These are phyloP conservation scores for Pharus latifolius DNA, from an alignment of 176 grass and related monocot species.

Conservation along the genomic window DNA sequence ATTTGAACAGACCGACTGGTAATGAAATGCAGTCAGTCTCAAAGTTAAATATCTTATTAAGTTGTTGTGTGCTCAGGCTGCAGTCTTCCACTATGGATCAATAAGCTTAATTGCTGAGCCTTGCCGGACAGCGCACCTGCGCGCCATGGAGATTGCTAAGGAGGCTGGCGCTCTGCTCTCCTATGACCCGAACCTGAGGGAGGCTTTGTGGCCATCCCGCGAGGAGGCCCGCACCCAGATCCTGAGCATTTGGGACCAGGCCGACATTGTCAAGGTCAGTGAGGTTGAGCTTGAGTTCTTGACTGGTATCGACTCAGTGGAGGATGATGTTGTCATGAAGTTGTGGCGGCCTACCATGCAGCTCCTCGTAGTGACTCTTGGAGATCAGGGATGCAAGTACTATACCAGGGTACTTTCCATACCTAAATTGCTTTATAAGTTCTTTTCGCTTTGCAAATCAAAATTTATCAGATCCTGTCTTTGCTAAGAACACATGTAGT, in stretches of 20 bases:
- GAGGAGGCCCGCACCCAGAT: conserved; percentile 74
- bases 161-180: conserved; percentile 81
- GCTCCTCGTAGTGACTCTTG: conserved; percentile 78
- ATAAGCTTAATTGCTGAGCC: conserved; percentile 92
- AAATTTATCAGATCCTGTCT: not conserved
- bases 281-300: conserved; percentile 88
- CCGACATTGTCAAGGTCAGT: conserved; percentile 94
- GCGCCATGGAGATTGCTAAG: conserved; percentile 68
- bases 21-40: not conserved
- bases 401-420: conserved; percentile 56
- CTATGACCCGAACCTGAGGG: conserved; percentile 80
- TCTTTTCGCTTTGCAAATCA: not conserved
- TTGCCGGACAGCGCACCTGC: conserved; percentile 73
- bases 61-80: conserved; percentile 33
- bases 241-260: conserved; percentile 92
- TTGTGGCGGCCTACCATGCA: conserved; percentile 75
- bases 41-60: conserved; percentile 1
- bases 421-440: conserved; percentile 3
- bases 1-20: not conserved
- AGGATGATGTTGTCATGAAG: conserved; percentile 70
- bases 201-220: conserved; percentile 77
- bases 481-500: not conserved
- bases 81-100: conserved; percentile 88
- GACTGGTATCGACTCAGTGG: conserved; percentile 58
- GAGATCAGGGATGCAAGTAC: conserved; percentile 91